Evolutionary conservation across 495 filamentous ascomycete species (phyloP), one percentile per base, ranked within the genome.

Genomic region (Podospora didyma): DNA sequence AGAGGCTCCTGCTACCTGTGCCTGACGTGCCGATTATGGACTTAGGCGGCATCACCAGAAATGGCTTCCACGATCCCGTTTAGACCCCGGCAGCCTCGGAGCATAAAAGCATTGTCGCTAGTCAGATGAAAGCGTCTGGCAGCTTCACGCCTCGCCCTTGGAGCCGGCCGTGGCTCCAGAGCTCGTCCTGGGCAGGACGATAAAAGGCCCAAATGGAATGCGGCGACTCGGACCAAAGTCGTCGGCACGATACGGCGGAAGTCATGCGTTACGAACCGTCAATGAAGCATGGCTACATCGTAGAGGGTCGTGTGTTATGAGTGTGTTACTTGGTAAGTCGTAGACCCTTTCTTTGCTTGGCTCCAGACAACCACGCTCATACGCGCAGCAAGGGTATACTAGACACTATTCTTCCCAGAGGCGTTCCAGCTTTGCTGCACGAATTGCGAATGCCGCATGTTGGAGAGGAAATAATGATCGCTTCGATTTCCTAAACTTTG

Each of bases 241-340:
- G n/a, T 16, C 39, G 39, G 7, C n/a, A 47, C n/a, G 12, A 2
- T 42, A 17, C 5, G 12, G 39, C n/a, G 39, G n/a, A 16, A 7
- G 39, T 42, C 39, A 42, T 42, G 39, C 39, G 6, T 42, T 42
- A 42, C 39, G 39, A 42, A 42, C 39, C 51, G 46, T 54, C 46
- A 35, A 59, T 26, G 57, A 50, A 37, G 35, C 54, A 54, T 48
- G 44, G 21, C 10, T 59, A 51, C 57, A 54, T 59, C 34, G 45
- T 51, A 58, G 49, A 58, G 17, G 49, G 56, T 46, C 31, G 19
- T 52, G 46, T 34, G 49, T 47, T 34, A 53, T 41, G 39, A 42
- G 20, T 26, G 35, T 59, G 37, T 53, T 35, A 31, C 34, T 46
- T 42, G 17, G 42, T 22, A 41, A 19, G 11, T 24, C 26, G n/a